phyloP scores from a whole-genome alignment of 129 eudicot genomes.

The Saussurea involucrata region DNA sequence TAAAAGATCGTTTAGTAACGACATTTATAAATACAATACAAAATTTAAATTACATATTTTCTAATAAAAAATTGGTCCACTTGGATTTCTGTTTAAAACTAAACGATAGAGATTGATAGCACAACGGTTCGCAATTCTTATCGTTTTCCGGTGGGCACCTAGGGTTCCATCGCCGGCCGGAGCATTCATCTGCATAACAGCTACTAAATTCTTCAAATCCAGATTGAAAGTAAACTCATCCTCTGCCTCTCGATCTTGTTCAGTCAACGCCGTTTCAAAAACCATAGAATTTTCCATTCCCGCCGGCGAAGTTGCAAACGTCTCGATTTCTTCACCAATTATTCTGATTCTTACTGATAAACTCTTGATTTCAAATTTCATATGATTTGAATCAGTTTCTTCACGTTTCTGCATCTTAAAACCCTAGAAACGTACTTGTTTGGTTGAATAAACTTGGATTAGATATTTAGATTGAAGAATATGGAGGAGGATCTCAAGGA shows the following conservation, averaged over 20 bases:
- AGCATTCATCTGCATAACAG: not conserved
- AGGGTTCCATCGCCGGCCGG: not conserved
- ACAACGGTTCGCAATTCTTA: not conserved
- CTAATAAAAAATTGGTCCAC: not conserved
- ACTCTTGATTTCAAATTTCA: not conserved
- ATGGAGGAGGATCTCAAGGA: constrained; percentile 18
- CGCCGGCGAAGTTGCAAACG: not conserved
- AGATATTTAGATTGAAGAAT: not conserved
- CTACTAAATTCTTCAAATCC: not conserved
- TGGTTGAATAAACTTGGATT: not conserved
- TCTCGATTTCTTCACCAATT: not conserved
- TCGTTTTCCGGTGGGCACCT: not conserved
- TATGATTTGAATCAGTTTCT: not conserved
- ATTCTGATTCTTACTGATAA: not conserved
- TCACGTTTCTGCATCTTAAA: not conserved
- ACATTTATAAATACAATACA: no score
- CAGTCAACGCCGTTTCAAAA: not conserved
- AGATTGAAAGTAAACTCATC: not conserved
- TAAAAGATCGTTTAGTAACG: no score
- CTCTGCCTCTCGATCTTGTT: not conserved
- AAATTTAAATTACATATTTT: no score
- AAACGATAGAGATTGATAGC: not conserved
- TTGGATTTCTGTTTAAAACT: no score
- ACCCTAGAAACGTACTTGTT: not conserved
- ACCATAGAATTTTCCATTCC: not conserved